A percentile compares a stretch with the other conserved stretches of the same genome.
phyloP scores from a whole-genome alignment of 2,329 filamentous ascomycete species.

The Colletotrichum plurivorum region DNA sequence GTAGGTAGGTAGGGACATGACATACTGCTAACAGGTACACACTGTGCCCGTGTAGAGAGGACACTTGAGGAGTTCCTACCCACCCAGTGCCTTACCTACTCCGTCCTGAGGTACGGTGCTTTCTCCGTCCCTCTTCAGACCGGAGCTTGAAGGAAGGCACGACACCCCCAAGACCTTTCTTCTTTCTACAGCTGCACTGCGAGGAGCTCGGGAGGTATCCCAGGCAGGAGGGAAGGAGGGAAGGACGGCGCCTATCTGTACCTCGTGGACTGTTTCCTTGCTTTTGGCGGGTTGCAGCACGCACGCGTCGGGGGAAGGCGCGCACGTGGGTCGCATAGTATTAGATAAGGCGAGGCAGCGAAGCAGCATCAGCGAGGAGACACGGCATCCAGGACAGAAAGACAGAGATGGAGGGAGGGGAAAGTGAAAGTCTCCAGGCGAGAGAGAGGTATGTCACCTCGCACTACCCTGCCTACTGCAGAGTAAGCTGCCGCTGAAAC shows the following conservation, averaged over 20 bases:
- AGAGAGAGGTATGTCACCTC: background rate
- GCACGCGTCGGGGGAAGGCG: conserved; percentile 2
- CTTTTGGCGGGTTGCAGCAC: conserved; percentile 28
- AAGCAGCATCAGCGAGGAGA: too few species aligned
- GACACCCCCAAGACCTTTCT: too few species aligned
- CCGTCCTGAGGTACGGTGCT: background rate
- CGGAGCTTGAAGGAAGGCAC: too few species aligned
- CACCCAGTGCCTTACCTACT: background rate
- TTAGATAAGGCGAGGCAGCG: conserved; percentile 12
- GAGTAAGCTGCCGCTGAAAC: conserved; percentile 38
- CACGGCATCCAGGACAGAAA: background rate
- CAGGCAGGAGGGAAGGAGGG: background rate
- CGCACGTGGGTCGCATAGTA: conserved; percentile 19
- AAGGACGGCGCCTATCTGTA: conserved; percentile 7
- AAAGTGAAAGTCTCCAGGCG: background rate
- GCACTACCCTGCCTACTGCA: conserved; percentile 21
- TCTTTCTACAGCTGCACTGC: too few species aligned
- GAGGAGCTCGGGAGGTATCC: too few species aligned
- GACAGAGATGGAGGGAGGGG: background rate
- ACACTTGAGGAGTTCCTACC: too few species aligned
- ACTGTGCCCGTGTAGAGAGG: too few species aligned
- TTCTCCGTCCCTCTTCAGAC: too few species aligned
- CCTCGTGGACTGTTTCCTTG: conserved; percentile 15
- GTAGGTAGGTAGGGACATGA: too few species aligned
- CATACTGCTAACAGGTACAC: too few species aligned